phyloP scores from a whole-genome alignment of 2,329 filamentous ascomycete species.

The Penicillium sp. region DNA sequence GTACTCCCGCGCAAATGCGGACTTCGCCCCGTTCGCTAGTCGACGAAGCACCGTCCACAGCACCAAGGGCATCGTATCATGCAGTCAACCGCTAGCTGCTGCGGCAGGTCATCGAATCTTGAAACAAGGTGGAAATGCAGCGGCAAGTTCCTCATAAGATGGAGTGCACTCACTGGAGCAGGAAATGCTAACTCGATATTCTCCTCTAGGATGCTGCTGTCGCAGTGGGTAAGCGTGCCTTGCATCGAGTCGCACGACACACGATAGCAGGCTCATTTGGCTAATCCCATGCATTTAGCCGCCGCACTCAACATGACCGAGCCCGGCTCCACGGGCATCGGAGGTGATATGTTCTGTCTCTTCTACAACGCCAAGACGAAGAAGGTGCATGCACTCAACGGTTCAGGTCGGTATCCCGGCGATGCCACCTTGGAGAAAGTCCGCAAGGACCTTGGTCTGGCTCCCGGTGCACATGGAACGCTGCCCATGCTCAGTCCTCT shows the following conservation, averaged over 20 bases:
- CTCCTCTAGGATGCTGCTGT: conserved; percentile 79
- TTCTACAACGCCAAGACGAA: conserved; percentile 82
- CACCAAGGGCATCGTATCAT: conserved; percentile 84
- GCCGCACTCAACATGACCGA: conserved; percentile 92
- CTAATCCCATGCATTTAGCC: conserved; percentile 49
- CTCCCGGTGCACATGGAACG: conserved; percentile 51
- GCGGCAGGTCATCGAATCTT: conserved; percentile 82
- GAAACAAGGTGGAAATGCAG: conserved; percentile 86
- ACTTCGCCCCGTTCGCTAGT: conserved; percentile 53
- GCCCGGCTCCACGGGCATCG: conserved; percentile 87
- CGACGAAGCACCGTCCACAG: conserved; percentile 90
- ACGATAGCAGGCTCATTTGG: not conserved
- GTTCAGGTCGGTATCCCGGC: conserved; percentile 76
- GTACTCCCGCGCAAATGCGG: conserved; percentile 48
- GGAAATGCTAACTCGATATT: not conserved
- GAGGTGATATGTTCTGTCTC: conserved; percentile 94
- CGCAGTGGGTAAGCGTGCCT: conserved; percentile 65
- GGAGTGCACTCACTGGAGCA: not conserved
- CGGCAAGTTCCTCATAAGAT: conserved; percentile 58
- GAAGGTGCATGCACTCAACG: conserved; percentile 82
- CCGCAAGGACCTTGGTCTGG: conserved; percentile 64
- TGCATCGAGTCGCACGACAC: not conserved
- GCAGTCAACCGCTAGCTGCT: conserved; percentile 82
- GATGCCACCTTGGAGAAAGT: conserved; percentile 67
- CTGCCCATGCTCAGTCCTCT: conserved; percentile 77